Conservation (phyloP, 768 basidiomycete species). For the Multifurca ochricompacta region DNA sequence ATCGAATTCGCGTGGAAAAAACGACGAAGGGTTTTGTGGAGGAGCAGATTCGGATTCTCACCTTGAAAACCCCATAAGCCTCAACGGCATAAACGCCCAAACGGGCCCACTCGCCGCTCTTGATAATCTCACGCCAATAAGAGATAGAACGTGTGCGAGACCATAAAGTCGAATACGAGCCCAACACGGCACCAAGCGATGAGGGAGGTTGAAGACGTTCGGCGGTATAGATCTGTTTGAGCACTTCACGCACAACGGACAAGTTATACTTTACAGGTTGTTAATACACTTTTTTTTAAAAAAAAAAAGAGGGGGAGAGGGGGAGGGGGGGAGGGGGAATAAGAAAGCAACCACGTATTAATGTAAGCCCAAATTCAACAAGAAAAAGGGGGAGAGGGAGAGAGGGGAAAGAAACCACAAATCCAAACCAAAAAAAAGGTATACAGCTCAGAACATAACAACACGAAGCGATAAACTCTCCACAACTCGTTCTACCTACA, state of each 20-base stretch:
- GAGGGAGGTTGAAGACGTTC: constrained; percentile 60
- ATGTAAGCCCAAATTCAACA: no score
- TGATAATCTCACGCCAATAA: constrained; percentile 54
- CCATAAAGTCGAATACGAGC: constrained; percentile 61
- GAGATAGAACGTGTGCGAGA: constrained; percentile 45
- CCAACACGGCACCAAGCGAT: constrained; percentile 42
- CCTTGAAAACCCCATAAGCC: constrained; percentile 88
- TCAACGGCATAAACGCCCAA: constrained; percentile 73
- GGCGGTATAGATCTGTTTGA: constrained; percentile 45
- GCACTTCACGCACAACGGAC: constrained; percentile 63
- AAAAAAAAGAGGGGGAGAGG: no score
- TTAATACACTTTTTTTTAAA: constrained; percentile 77
- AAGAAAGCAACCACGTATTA: no score
- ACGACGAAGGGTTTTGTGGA: no score
- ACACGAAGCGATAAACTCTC: no score
- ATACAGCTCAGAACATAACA: no score
- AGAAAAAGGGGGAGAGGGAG: no score
- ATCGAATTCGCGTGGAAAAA: no score
- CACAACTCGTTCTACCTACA: no score
- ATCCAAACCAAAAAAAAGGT: no score
- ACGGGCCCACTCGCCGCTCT: constrained; percentile 58
- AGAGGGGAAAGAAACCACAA: no score
- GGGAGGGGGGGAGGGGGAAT: background rate
- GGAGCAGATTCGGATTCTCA: no score
- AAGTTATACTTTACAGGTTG: constrained; percentile 76